Evolutionary conservation across 228 moss, liverwort and hornwort genomes (phyloP), one percentile per base, ranked within the genome.

Genomic region (Sphagnum fallax): DNA sequence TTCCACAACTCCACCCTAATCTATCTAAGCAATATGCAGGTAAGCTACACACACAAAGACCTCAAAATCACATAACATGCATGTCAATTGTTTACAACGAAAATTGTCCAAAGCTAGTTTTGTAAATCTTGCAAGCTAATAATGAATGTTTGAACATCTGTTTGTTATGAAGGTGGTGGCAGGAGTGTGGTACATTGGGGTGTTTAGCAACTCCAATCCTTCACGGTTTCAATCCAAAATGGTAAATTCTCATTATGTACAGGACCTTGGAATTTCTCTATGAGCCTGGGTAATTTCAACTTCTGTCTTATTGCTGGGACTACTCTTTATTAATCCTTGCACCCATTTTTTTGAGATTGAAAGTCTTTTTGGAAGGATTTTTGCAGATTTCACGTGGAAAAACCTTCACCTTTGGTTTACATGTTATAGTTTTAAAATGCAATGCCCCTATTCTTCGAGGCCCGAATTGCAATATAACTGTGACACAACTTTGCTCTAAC

Each of bases 131-230:
- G 9, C 8, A 12, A 55, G 55, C 55, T 55, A 12, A 55, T 55
- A 8, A 55, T 8, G 12, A 8, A 8, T 8, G 8, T 8, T 55
- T 8, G 8, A 8, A 8, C 55, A 12, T 55, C 1, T 55, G 55
- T 12, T 55, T 55, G 55, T 55, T 63, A 9, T 75, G 71, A 78
- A 86, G 83, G 74, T 86, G 67, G 61, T 49, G 57, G 73, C 76
- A 63, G 86, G 86, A 76, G 76, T 83, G 65, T 86, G 86, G 86
- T 78, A 80, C n/a, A 72, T 83, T 66, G 86, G 86, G 11, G 76
- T 86, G 0, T 86, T 86, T 67, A 86, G 86, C 52, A 76, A 86
- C 12, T 18, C 80, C 5, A 61, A 64, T 32, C 74, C 74, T 49
- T 80, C 83, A 6, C 72, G 86, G 5, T 86, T 79, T 60, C 83